Base-by-base conservation (phyloP, 2,329 filamentous ascomycete genomes). In the Orbilia blumenaviensis region DNA sequence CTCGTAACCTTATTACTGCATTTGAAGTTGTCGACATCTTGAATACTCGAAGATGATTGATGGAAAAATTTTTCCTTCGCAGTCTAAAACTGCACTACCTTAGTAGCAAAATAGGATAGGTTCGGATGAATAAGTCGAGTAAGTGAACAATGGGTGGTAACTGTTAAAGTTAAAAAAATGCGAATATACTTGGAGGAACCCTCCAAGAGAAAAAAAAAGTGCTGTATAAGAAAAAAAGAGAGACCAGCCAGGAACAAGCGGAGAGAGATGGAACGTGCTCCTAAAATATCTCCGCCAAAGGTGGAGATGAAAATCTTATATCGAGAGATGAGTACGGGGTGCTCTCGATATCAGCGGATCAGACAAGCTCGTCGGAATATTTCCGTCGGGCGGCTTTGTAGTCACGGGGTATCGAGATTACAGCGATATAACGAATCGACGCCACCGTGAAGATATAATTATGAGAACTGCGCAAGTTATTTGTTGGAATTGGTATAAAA, bases 361-460 rank as follows among this genome's bases (percentile, higher is more conserved):
- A 56, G 58, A 63, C 63, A 63, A 68, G 63, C 44, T 64, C 48
- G 25, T 44, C 21, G 44, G 36, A 54, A 75, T 67, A 67, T 75
- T 63, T 75, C 71, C 71, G 63, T 75, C 71, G 71, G 71, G 63
- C 71, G 63, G 63, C 63, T 66, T 66, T 61, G 44, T 67, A 62
- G 71, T 75, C 71, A 75, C 71, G 63, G 58, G 62, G 50, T 67
- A 68, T 56, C 32, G 63, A 48, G 16, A 29, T 41, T 14, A 18
- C 18, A n/a, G 44, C 41, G 63, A 64, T 75, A 54, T 63, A 50
- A 56, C 27, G 36, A 62, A 29, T 58, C 23, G 63, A 68, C 56
- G 63, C 63, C 63, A 68, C 63, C 63, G 71, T 75, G 71, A 67
- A 75, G 69, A 67, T 75, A 75, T 75, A 75, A 68, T 21, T 64